A percentile compares a stretch with the other conserved stretches of the same genome.
Evolutionary conservation across 1,284 basidiomycete species (phyloP).

Genomic region (Pyrrhoderma lamaoense): DNA sequence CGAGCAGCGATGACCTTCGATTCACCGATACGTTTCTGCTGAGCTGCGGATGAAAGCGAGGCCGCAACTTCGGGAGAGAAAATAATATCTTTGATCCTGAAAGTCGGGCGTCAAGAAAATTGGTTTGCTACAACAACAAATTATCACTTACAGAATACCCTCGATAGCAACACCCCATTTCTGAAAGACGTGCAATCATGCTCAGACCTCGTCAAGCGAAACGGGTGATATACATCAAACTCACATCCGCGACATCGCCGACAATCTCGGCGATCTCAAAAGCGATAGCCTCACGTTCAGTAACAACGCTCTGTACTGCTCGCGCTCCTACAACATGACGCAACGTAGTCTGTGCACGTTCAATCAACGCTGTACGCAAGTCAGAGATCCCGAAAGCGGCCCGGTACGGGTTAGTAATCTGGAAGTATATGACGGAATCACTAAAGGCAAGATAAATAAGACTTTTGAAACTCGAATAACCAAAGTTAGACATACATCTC

Average conservation of each 20-base stretch:
- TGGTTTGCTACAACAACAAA: background rate
- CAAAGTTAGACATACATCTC: conserved; percentile 50
- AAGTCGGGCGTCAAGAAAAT: background rate
- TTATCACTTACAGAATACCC: conserved; percentile 62
- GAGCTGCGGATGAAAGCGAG: conserved; percentile 87
- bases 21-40: conserved; percentile 93
- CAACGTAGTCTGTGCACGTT: conserved; percentile 93
- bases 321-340: conserved; percentile 92
- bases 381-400: conserved; percentile 91
- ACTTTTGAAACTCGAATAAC: background rate
- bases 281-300: conserved; percentile 95
- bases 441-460: conserved; percentile 31
- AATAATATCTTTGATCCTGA: conserved; percentile 80
- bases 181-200: conserved; percentile 23
- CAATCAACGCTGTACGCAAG: conserved; percentile 79
- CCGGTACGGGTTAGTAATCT: conserved; percentile 79
- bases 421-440: conserved; percentile 88
- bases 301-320: conserved; percentile 74
- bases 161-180: conserved; percentile 95
- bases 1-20: conserved; percentile 93
- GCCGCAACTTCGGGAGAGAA: conserved; percentile 90
- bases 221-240: conserved; percentile 10
- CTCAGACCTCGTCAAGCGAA: background rate
- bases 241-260: conserved; percentile 66
- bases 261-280: conserved; percentile 95